A percentile compares a stretch with the other conserved stretches of the same genome.
Evolutionary conservation across 2,329 filamentous ascomycete genomes (phyloP).

Genomic region (Aspergillus chevalieri): DNA sequence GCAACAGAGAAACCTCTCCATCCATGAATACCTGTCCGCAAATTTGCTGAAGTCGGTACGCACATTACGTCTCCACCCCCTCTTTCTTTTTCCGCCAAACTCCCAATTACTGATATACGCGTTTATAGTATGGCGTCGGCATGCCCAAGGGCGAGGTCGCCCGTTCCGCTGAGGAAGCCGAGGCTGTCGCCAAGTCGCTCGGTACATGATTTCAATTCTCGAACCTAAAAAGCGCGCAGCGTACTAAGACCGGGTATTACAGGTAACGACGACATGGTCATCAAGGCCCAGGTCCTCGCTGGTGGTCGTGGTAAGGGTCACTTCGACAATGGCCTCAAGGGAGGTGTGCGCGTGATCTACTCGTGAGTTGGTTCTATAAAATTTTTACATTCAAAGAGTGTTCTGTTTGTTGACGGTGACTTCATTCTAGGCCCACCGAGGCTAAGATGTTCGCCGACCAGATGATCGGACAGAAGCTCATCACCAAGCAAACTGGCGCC

Average conservation of each 20-base stretch:
- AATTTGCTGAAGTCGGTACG: slow-evolving; percentile 70
- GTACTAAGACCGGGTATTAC: slow-evolving; percentile 15
- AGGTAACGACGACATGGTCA: slow-evolving; percentile 90
- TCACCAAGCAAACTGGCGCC: slow-evolving; percentile 98
- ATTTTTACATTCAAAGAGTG: not conserved
- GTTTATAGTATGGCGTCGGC: slow-evolving; percentile 76
- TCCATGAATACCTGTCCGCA: slow-evolving; percentile 97
- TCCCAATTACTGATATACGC: slow-evolving; percentile 17
- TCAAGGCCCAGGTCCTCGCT: slow-evolving; percentile 98
- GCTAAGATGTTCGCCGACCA: slow-evolving; percentile 97
- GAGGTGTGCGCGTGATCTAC: slow-evolving; percentile 97
- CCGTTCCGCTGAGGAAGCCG: slow-evolving; percentile 75
- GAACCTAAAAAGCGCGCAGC: slow-evolving; percentile 1
- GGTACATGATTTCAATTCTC: slow-evolving; percentile 45
- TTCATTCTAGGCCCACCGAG: slow-evolving; percentile 60
- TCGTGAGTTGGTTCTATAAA: slow-evolving; percentile 51
- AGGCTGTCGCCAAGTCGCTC: slow-evolving; percentile 83
- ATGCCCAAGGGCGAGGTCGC: slow-evolving; percentile 88
- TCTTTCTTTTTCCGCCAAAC: not conserved
- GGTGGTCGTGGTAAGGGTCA: slow-evolving; percentile 96
- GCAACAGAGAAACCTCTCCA: slow-evolving; percentile 86
- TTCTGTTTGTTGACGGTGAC: slow-evolving; percentile 6
- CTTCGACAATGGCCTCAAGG: slow-evolving; percentile 98
- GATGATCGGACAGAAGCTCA: slow-evolving; percentile 99
- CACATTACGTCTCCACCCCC: slow-evolving; percentile 7